Evolutionary conservation across 2,329 filamentous ascomycete species (phyloP), one percentile per base, ranked within the genome.

Genomic region (Tolypocladium tundrense): DNA sequence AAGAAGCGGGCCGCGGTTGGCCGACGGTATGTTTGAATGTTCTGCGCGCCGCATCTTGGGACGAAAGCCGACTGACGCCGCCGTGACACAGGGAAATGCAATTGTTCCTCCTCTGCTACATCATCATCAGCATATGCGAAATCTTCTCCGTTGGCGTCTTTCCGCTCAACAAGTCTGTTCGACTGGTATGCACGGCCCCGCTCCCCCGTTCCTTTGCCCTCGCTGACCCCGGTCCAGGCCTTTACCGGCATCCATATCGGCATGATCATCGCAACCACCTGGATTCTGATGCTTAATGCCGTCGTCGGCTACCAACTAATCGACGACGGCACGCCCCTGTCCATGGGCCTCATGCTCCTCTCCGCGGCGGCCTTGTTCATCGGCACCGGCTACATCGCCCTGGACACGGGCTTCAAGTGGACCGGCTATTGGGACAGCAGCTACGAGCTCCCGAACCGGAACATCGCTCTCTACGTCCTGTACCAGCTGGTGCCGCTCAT

Each of bases 111-210:
- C 61, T 90, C 48, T 87, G 88, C 55, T 99, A 91, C 72, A 88
- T 96, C 58, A 74, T 97, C 59, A 86, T 97, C 60, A 86, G 89
- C 66, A 89, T 99, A 67, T 97, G 92, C 75, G 94, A 97, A 72
- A 96, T 99, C 68, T 97, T 99, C 75, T 92, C 91, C 0, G 86
- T 97, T 41, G 94, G 94, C 64, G 89, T 87, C 37, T 93, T 99
- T 67, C 91, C 93, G 3, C 75, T 97, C 24, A 77, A 83, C 64
- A 75, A 79, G 56, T 83, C 75, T 54, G 88, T 90, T 59, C 85
- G 91, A 70, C 81, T 89, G 66, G 91, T 88, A 80, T 63, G 86
- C 77, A 52, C 37, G 24, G n/a, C n/a, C 40, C 39, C 8, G 37
- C 3, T n/a, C 16, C 19, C 24, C 14, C 42, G 10, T 41, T 8